A percentile compares a stretch with the other conserved stretches of the same genome.
Evolutionary conservation across 192 early-diverging fungal species (phyloP).

Genomic region (Radiomyces spectabilis): DNA sequence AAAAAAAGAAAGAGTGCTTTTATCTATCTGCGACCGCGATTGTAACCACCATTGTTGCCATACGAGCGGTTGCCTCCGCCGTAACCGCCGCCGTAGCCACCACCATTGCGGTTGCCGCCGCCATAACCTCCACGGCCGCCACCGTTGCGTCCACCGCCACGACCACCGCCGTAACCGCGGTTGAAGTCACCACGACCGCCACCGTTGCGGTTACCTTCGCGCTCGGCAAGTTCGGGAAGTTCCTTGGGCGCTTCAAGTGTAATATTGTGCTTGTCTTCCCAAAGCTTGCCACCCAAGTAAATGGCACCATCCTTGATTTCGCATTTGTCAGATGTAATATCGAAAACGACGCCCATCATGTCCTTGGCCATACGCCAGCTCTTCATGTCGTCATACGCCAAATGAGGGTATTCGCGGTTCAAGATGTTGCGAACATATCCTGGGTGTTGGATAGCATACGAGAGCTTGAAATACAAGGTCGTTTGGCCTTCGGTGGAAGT

Average conservation of each 20-base stretch:
- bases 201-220: conserved; percentile 20
- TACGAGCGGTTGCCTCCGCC: conserved; percentile 33
- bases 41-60: no score
- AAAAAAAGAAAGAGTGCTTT: no score
- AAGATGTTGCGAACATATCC: conserved; percentile 81
- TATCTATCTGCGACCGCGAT: no score
- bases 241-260: conserved; percentile 59
- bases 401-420: conserved; percentile 57
- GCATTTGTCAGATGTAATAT: conserved; percentile 66
- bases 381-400: conserved; percentile 67
- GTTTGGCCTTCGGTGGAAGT: conserved; percentile 74
- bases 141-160: conserved; percentile 33
- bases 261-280: conserved; percentile 60
- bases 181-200: conserved; percentile 32
- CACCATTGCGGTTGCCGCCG: conserved; percentile 29
- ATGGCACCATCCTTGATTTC: conserved; percentile 49
- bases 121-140: conserved; percentile 35
- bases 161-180: conserved; percentile 29
- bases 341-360: conserved; percentile 74
- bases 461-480: conserved; percentile 69
- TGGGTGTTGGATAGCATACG: conserved; percentile 65
- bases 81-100: conserved; percentile 33
- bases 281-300: conserved; percentile 59
- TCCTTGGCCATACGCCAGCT: conserved; percentile 84
- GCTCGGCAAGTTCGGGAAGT: conserved; percentile 76